Percentiles rank a stretch among this genome's conserved stretches.
Evolutionary conservation across 306 rosid genomes (phyloP).

Genomic region (Vigna hirtella): DNA sequence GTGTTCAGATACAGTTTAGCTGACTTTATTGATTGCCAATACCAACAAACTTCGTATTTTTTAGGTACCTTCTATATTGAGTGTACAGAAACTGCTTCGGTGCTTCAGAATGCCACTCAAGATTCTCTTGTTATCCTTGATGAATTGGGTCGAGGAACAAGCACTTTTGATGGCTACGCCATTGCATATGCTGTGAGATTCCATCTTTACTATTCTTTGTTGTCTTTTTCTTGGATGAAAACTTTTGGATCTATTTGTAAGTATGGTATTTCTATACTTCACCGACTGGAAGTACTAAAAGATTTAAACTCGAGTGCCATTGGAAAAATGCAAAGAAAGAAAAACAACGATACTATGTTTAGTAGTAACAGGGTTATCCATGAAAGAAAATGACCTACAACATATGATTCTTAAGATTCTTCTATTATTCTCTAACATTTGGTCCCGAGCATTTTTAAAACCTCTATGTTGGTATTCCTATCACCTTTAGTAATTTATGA

Average conservation of each 20-base stretch:
- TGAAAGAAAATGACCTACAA: conserved; percentile 23
- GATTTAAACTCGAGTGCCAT: neutral
- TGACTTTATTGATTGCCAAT: conserved; percentile 29
- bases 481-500: conserved; percentile 4
- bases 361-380: neutral
- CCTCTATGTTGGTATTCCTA: neutral
- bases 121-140: conserved; percentile 93
- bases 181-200: conserved; percentile 91
- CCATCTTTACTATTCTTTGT: neutral
- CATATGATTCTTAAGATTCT: conserved; percentile 11
- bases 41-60: conserved; percentile 20
- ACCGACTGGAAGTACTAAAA: conserved; percentile 1
- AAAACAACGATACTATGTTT: neutral
- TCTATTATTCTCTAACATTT: conserved; percentile 25
- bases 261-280: conserved; percentile 23
- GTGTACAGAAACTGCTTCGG: conserved; percentile 94
- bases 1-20: conserved; percentile 11
- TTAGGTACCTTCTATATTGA: conserved; percentile 94
- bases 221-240: neutral
- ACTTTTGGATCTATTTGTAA: conserved; percentile 18
- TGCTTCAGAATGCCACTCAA: conserved; percentile 88
- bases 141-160: conserved; percentile 97
- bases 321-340: neutral
- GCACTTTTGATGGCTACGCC: conserved; percentile 98
- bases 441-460: neutral